Conservation (phyloP, 139 green algal species). For the Nannochloris sp. region DNA sequence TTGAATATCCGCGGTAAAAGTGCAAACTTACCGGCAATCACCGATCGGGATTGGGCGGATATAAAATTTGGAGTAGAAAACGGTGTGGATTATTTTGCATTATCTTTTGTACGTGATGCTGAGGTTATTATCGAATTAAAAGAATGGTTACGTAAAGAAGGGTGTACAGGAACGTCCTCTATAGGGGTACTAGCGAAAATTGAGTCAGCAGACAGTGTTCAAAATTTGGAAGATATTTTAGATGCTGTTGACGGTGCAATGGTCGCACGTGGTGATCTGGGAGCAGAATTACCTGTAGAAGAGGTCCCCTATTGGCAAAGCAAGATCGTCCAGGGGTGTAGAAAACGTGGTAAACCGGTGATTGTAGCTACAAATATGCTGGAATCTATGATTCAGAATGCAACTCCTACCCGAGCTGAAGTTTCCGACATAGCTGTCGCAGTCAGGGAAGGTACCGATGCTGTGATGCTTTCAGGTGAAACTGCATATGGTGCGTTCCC, state of each 20-base stretch:
- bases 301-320: slow-evolving; percentile 41
- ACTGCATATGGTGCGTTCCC: slow-evolving; percentile 63
- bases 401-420: slow-evolving; percentile 63
- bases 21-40: slow-evolving; percentile 74
- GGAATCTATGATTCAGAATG: slow-evolving; percentile 73
- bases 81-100: slow-evolving; percentile 71
- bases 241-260: slow-evolving; percentile 76
- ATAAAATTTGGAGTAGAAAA: slow-evolving; percentile 57
- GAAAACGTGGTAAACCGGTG: slow-evolving; percentile 61
- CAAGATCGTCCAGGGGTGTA: slow-evolving; percentile 61
- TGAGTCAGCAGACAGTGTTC: slow-evolving; percentile 62
- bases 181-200: slow-evolving; percentile 72
- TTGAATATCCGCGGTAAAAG: slow-evolving; percentile 78
- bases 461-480: slow-evolving; percentile 68
- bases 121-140: slow-evolving; percentile 69
- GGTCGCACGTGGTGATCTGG: slow-evolving; percentile 74
- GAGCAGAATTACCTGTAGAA: slow-evolving; percentile 74
- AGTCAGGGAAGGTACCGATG: slow-evolving; percentile 59
- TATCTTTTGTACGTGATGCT: slow-evolving; percentile 66
- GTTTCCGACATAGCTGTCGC: slow-evolving; percentile 70
- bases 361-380: slow-evolving; percentile 82
- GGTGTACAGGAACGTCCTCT: slow-evolving; percentile 1
- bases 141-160: slow-evolving; percentile 45
- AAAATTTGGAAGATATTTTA: slow-evolving; percentile 65
- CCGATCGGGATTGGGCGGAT: slow-evolving; percentile 75